phyloP scores from a whole-genome alignment of 371 early-diverging fungal genomes.

The Gilbertella persicaria region DNA sequence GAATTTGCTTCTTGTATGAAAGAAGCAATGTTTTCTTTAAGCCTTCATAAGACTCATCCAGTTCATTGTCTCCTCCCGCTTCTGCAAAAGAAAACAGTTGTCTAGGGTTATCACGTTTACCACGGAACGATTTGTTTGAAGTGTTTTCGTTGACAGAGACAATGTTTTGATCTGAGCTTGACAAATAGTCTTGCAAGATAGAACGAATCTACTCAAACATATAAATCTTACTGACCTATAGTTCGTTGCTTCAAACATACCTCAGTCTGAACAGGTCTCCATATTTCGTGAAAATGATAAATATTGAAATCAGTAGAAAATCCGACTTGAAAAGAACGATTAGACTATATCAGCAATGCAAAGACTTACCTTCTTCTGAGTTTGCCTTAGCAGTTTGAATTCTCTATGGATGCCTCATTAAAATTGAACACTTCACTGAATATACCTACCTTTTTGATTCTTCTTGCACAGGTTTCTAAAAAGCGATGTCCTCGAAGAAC shows the following conservation, averaged over 20 bases:
- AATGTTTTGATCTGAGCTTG: conserved; percentile 52
- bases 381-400: conserved; percentile 16
- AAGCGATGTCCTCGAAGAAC: conserved; percentile 83
- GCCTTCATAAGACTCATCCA: conserved; percentile 43
- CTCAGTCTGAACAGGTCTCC: conserved; percentile 70
- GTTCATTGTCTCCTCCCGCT: conserved; percentile 19
- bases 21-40: conserved; percentile 33
- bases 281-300: conserved; percentile 65
- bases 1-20: conserved; percentile 37
- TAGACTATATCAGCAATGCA: neutral
- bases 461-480: conserved; percentile 53
- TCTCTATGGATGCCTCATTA: conserved; percentile 9
- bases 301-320: conserved; percentile 29
- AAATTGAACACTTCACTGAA: neutral
- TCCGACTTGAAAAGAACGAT: conserved; percentile 3
- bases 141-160: conserved; percentile 24
- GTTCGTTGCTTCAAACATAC: conserved; percentile 30
- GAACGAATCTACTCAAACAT: conserved; percentile 60
- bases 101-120: conserved; percentile 33
- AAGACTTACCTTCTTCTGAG: conserved; percentile 22
- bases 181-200: conserved; percentile 72
- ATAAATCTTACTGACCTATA: too few species aligned
- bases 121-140: conserved; percentile 13
- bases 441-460: conserved; percentile 44
- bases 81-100: conserved; percentile 53